Evolutionary conservation across 2,329 filamentous ascomycete genomes (phyloP).

Genomic region (Aspergillus bombycis): DNA sequence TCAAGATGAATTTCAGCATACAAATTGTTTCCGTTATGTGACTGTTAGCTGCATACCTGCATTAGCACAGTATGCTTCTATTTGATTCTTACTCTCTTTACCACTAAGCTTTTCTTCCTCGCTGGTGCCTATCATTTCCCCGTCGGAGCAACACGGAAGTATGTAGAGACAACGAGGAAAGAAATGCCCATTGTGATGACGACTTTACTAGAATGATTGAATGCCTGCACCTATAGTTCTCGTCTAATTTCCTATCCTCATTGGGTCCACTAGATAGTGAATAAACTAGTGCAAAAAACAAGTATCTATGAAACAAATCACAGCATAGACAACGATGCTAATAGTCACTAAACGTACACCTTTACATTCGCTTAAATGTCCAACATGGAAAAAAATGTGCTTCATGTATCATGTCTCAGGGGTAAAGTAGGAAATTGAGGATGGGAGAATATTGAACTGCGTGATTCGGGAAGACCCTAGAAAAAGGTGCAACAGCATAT

Average conservation of each 20-base stretch:
- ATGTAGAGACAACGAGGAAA: neutral
- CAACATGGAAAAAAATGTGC: neutral
- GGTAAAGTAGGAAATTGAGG: neutral
- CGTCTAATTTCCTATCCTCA: neutral
- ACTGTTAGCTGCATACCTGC: neutral
- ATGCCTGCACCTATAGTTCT: neutral
- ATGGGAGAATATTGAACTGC: neutral
- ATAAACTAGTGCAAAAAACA: neutral
- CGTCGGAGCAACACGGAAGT: neutral
- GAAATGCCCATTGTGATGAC: neutral
- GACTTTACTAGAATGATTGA: neutral
- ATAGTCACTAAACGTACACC: slow-evolving; percentile 1
- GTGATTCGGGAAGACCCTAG: neutral
- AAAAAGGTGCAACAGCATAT: neutral
- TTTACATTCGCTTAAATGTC: neutral
- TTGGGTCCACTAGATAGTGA: neutral
- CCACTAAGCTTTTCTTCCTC: too few relatives aligned
- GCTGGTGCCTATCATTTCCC: neutral
- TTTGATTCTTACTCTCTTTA: neutral
- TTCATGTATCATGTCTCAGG: neutral
- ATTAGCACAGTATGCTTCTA: neutral
- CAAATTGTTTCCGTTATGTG: neutral
- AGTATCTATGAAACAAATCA: slow-evolving; percentile 7
- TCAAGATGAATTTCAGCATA: neutral
- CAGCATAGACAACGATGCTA: neutral